Evolutionary conservation across 108 stramenopile genomes (phyloP), one percentile per base, ranked within the genome.

Genomic region (Fistulifera pelliculosa): DNA sequence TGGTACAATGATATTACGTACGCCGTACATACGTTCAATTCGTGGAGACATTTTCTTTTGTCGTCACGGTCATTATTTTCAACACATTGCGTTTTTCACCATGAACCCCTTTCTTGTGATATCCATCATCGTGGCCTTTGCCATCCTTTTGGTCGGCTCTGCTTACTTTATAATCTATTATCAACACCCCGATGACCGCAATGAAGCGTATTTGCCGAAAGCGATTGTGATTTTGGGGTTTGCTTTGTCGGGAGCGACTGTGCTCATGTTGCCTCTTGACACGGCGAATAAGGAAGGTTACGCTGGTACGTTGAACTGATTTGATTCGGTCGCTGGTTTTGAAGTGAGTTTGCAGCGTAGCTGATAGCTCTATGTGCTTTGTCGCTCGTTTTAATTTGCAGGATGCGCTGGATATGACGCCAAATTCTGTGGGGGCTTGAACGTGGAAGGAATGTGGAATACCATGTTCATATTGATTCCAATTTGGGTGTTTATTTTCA

Each of bases 141-240:
- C 81, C 50, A 64, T 87, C 27, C 67, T 87, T 1, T 28, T 69
- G 7, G 60, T 87, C 38, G 60, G 76, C 17, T 76, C 76, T 19
- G 52, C 83, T 0, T 87, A 87, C 55, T 45, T 87, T 21, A 58
- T 88, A 47, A 76, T 88, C 10, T 69, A 88, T 56, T 83, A 80
- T 56, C 76, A 89, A 64, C 96, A 98, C 52, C 96, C 96, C 13
- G 94, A 94, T 41, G 97, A 98, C 68, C 84, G 77, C 64, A 96
- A 95, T 75, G 91, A 95, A 48, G 91, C 95, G 26, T 93, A 79
- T 55, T 71, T 90, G 41, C 90, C 97, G 41, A 96, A 96, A 58
- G 38, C 84, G 14, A 71, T 94, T 21, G 92, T 96, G 18, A 61
- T 92, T 47, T 68, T 85, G 12, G 87, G 93, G 21, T 78, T 97